These are phyloP conservation scores for Corymbia calophylla DNA, from an alignment of 441 rosid species.

Conservation along the genomic window DNA sequence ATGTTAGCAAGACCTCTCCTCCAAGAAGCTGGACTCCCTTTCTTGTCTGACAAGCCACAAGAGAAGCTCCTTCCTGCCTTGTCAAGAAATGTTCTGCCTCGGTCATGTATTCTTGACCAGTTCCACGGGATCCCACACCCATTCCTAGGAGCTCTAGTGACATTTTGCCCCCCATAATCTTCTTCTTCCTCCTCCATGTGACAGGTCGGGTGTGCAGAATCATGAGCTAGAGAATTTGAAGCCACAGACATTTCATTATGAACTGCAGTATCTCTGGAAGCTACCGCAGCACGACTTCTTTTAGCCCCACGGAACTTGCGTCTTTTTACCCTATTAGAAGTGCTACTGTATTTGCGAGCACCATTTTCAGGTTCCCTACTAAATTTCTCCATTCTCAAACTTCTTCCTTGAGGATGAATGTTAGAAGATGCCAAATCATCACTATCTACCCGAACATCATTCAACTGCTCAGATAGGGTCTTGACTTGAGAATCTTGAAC, in stretches of 20 bases:
- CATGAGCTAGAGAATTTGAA: conserved; percentile 72
- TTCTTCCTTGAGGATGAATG: conserved; percentile 38
- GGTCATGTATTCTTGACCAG: conserved; percentile 94
- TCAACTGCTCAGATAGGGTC: conserved; percentile 65
- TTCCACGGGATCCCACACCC: conserved; percentile 97
- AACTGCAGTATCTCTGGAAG: conserved; percentile 46
- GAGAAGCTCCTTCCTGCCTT: conserved; percentile 95
- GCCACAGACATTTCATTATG: conserved; percentile 90
- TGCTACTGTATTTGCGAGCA: conserved; percentile 29
- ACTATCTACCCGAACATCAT: conserved; percentile 54
- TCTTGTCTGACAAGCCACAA: conserved; percentile 82
- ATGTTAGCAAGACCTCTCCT: conserved; percentile 52
- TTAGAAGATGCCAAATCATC: conserved; percentile 78
- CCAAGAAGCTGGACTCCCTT: conserved; percentile 39
- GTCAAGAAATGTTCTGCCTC: conserved; percentile 81
- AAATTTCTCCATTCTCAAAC: conserved; percentile 19
- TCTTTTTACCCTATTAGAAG: conserved; percentile 51
- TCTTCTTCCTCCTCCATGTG: conserved; percentile 41
- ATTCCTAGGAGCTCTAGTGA: conserved; percentile 58
- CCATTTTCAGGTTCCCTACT: conserved; percentile 28
- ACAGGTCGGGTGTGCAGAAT: conserved; percentile 29
- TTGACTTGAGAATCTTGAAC: conserved; percentile 42
- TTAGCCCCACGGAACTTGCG: conserved; percentile 67
- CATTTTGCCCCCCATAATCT: conserved; percentile 44
- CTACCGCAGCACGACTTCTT: conserved; percentile 35